A percentile compares a stretch with the other conserved stretches of the same genome.
Conservation (phyloP, 495 filamentous ascomycete genomes). For the Neurospora intermedia region DNA sequence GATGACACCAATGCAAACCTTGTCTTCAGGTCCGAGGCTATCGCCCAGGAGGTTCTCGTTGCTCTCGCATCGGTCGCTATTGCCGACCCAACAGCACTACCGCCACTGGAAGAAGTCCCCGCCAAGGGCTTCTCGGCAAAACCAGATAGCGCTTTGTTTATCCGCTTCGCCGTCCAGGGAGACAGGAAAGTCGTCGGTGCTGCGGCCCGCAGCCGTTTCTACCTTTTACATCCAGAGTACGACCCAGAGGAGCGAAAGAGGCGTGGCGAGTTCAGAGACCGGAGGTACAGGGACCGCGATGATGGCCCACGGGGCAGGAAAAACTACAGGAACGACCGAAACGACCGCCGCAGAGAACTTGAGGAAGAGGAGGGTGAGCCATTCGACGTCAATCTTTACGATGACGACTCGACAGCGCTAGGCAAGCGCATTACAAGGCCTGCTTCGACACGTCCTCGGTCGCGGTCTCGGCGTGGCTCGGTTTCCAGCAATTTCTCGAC, state of each 20-base stretch:
- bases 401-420: slow-evolving; percentile 45
- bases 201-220: slow-evolving; percentile 74
- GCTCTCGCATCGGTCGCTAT: slow-evolving; percentile 42
- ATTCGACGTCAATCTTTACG: slow-evolving; percentile 70
- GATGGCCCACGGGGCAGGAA: slow-evolving; percentile 26
- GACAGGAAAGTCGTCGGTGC: slow-evolving; percentile 75
- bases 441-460: slow-evolving; percentile 2
- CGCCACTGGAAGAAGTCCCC: slow-evolving; percentile 39
- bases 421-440: slow-evolving; percentile 18
- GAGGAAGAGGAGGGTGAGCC: slow-evolving; percentile 39
- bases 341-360: slow-evolving; percentile 43
- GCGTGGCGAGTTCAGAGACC: slow-evolving; percentile 25
- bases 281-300: slow-evolving; percentile 46
- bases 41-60: slow-evolving; percentile 61
- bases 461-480: slow-evolving; percentile 21
- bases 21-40: slow-evolving; percentile 54
- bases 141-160: slow-evolving; percentile 56
- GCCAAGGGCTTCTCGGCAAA: slow-evolving; percentile 56
- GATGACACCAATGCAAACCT: slow-evolving; percentile 87
- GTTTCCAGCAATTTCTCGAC: slow-evolving; percentile 21
- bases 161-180: slow-evolving; percentile 60
- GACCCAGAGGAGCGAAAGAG: slow-evolving; percentile 67
- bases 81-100: slow-evolving; percentile 33
- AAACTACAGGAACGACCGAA: slow-evolving; percentile 41
- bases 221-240: slow-evolving; percentile 79